Evolutionary conservation across 768 basidiomycete species (phyloP), one percentile per base, ranked within the genome.

Genomic region (Boletus pseudo-olivaceus): DNA sequence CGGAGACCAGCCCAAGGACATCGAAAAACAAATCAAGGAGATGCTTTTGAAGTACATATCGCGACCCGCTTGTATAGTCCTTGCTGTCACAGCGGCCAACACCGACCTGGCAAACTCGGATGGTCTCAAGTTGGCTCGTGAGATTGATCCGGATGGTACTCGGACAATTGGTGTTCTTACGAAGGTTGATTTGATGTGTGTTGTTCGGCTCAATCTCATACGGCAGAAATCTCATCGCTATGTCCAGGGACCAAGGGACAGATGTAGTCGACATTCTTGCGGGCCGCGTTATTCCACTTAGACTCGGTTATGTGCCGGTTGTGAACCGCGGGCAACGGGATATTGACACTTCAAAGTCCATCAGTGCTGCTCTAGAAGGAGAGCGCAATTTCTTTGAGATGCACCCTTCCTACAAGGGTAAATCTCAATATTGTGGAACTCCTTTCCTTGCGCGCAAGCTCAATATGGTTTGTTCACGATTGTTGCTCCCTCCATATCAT

Each of bases 221-320:
- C 34, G 39, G 30, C 26, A 30, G 15, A 20, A 39, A 7, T 51
- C 50, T 67, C 29, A 67, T 29, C n/a, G 33, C 9, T 29, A 7
- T 37, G 59, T 48, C 55, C 55, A 96, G 93, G 93, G 96, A 99
- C 76, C 82, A 81, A 65, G 97, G 97, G 51, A 98, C 96, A 7
- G 96, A 99, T 70, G 97, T 99, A 34, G 94, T 99, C 29, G 97
- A 99, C 72, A 98, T 99, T 69, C 84, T 99, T 45, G 97, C 97
- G 5, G 96, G 97, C 9, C 85, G 97, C 47, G 85, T 99, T 62
- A 98, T 98, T 66, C 97, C 96, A 46, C 81, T 99, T 35, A 87
- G 97, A 54, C 75, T 99, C 39, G 97, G 97, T 48, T 99, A 98
- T 67, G 97, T 98, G 4, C 97, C 97, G 10, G 97, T 99, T 9